Percentiles rank a stretch among this genome's conserved stretches.
phyloP scores from a whole-genome alignment of 78 protist genomes.

The Anaeramoeba flamelloides region DNA sequence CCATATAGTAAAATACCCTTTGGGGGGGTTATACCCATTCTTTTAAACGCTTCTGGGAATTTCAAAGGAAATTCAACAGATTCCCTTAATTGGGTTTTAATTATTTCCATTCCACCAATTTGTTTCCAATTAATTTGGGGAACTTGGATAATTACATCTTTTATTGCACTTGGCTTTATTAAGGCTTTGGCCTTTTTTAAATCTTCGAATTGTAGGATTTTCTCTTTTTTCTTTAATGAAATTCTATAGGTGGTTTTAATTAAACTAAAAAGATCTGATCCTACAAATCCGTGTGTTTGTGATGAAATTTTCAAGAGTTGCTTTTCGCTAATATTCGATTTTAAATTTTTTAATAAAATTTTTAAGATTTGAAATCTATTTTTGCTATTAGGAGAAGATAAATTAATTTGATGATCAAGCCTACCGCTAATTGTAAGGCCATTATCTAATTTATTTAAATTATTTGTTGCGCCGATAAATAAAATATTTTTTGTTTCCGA shows the following conservation, averaged over 20 bases:
- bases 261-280: conserved; percentile 6
- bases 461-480: too few relatives aligned
- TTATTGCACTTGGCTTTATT: too few relatives aligned
- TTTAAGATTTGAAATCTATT: conserved; percentile 35
- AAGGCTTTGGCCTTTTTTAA: too few relatives aligned
- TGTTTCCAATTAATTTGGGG: conserved; percentile 66
- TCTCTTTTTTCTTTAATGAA: too few relatives aligned
- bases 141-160: too few relatives aligned
- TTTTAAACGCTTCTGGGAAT: conserved; percentile 41
- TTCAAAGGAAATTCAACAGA: conserved; percentile 85
- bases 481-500: too few relatives aligned
- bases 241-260: conserved; percentile 39
- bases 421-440: too few relatives aligned
- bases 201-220: too few relatives aligned
- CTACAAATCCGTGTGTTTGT: conserved; percentile 15
- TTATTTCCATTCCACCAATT: conserved; percentile 81
- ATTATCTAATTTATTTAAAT: too few relatives aligned
- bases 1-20: conserved; percentile 40
- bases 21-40: conserved; percentile 76
- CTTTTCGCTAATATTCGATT: conserved; percentile 20
- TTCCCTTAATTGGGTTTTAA: conserved; percentile 58
- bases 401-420: too few relatives aligned
- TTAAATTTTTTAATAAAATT: conserved; percentile 48
- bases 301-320: not conserved
- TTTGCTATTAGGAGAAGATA: conserved; percentile 48